Base-by-base conservation (phyloP, 495 filamentous ascomycete genomes). In the Neurospora tetraspora region DNA sequence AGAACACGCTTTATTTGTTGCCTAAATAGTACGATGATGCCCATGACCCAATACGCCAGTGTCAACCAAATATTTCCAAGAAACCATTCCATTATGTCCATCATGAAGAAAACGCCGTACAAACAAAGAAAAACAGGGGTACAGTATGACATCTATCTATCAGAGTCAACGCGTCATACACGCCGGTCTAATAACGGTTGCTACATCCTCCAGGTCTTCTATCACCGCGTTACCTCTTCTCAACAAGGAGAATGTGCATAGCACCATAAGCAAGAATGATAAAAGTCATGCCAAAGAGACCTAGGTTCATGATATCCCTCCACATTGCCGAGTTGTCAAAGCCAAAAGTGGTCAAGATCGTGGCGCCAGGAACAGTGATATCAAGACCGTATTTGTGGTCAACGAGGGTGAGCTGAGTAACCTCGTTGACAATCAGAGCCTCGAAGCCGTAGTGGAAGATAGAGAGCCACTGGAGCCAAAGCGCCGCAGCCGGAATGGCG, bases 361-460 rank as follows among this genome's bases (percentile, higher is more conserved):
- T 93, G 0, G 95, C 93, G 20, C 96, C 96, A 0, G 96, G 96
- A 0, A 99, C 94, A 75, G 95, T 94, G 69, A 99, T 99, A 77
- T 98, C 92, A 4, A 99, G 87, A 4, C 96, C 96, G 75, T 93
- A 96, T 81, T 98, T 96, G 78, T 96, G 89, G 77, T 99, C 96
- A 68, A 94, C 88, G 73, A 99, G 87, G 2, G 91, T 93, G 73
- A 98, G 85, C 80, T 91, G 93, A n/a, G 90, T 89, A 69, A 98
- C 96, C 83, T 99, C 96, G 80, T 99, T 99, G 77, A 99, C 96
- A 73, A 98, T 96, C 31, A 99, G 87, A 3, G 93, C 91, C 84
- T 98, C 96, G 76, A 99, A 98, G 3, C 91, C 96, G 79, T 97
- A 99, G 80, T 99, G 96, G 89, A 98, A 99, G 75, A 99, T 99